Evolutionary conservation across 164 flowering plant genomes (phyloP).

Genomic region (Stephania yunnanensis): DNA sequence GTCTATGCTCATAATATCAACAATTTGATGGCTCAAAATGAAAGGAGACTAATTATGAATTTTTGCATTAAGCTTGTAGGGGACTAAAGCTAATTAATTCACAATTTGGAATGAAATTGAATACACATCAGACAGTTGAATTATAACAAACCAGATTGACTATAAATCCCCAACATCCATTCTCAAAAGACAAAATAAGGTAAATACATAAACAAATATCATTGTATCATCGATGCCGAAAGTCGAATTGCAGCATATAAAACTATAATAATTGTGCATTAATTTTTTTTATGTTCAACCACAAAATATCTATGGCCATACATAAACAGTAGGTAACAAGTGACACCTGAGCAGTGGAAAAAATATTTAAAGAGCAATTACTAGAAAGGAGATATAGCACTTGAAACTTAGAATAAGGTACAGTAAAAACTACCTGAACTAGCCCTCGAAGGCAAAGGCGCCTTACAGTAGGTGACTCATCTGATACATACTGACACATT

Average conservation of each 20-base stretch:
- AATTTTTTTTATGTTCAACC: background rate
- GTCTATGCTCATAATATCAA: too few relatives aligned
- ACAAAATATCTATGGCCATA: background rate
- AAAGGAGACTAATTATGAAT: too few relatives aligned
- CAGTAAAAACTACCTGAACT: conserved; percentile 61
- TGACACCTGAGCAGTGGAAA: background rate
- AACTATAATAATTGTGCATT: background rate
- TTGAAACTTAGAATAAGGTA: background rate
- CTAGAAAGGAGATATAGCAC: background rate
- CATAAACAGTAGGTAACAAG: background rate
- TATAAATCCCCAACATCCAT: too few relatives aligned
- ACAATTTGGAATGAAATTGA: too few relatives aligned
- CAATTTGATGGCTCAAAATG: too few relatives aligned
- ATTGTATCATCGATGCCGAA: too few relatives aligned
- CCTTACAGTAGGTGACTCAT: conserved; percentile 87
- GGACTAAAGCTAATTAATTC: too few relatives aligned
- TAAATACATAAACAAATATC: background rate
- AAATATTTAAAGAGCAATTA: background rate
- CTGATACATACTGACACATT: conserved; percentile 77
- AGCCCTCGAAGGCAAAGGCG: conserved; percentile 88
- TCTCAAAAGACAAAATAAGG: background rate
- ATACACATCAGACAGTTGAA: too few relatives aligned
- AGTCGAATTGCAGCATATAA: background rate
- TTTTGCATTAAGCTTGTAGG: too few relatives aligned
- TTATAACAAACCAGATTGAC: too few relatives aligned